Conservation (phyloP, 2,329 filamentous ascomycete species). For the Rutstroemia sp. region DNA sequence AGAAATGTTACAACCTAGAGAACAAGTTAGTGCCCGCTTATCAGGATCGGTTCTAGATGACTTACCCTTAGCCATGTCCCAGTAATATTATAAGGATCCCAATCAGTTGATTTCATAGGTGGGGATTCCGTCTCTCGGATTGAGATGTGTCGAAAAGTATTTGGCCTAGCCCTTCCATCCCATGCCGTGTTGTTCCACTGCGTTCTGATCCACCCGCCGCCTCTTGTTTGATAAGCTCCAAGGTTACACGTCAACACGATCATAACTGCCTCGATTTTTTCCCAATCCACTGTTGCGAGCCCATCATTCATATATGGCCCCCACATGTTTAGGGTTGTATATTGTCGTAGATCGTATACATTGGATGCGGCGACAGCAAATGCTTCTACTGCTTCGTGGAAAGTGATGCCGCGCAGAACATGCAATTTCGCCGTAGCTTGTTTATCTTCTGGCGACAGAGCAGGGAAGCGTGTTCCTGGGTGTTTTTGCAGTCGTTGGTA, state of each 20-base stretch:
- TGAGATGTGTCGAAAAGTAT: constrained; percentile 8
- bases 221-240: background rate
- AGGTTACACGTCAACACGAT: constrained; percentile 31
- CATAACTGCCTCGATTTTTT: constrained; percentile 70
- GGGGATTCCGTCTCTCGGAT: background rate
- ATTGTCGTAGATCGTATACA: constrained; percentile 68
- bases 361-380: constrained; percentile 59
- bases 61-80: constrained; percentile 64
- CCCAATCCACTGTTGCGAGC: constrained; percentile 62
- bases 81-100: constrained; percentile 40
- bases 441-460: constrained; percentile 29
- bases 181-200: constrained; percentile 9
- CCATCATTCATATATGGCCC: constrained; percentile 65
- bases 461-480: constrained; percentile 5
- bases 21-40: constrained; percentile 12
- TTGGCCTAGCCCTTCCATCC: background rate
- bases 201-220: background rate
- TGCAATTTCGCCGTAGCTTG: constrained; percentile 67
- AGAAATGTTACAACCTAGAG: constrained; percentile 37
- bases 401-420: constrained; percentile 53
- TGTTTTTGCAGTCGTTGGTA: constrained; percentile 45
- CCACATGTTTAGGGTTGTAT: constrained; percentile 55
- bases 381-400: constrained; percentile 22
- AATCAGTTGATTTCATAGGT: background rate
- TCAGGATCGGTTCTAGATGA: background rate